Base-by-base conservation (phyloP, 2,329 filamentous ascomycete species). In the Colletotrichum zoysiae region DNA sequence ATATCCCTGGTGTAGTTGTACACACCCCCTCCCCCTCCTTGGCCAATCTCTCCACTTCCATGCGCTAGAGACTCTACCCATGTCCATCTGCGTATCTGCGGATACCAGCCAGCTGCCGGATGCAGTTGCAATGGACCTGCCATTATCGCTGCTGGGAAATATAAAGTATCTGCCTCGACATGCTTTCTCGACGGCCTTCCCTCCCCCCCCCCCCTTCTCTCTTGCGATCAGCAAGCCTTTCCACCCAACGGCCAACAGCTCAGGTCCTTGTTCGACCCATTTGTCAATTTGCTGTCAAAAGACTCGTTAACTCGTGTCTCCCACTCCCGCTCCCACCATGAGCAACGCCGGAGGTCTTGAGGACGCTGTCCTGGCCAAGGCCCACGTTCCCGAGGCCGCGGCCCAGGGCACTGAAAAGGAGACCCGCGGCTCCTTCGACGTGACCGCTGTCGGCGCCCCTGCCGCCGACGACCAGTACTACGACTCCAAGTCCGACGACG, bases 401-500 rank as follows among this genome's bases (percentile, higher is more conserved):
- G 5, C 67, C 44, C 74, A 76, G 69, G 75, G 74, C 51, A 75
- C 74, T 30, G 65, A 68, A 23, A 68, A 70, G 67, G 75, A 76
- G 72, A 65, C 70, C 30, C 68, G 68, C 74, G 59, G 73, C 71
- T 74, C 73, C 62, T 46, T 73, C 69, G 65, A 74, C 72, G 73
- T 74, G 75, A 73, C 75, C 61, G 71, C 71, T 66, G 67, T 75
- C 70, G 71, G 64, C 74, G 69, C 75, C 53, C 59, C 75, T 35
- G 58, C 53, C 30, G 26, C 50, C 20, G 60, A 63, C 16, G 62
- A 68, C 33, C 74, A 75, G 6, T 71, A 75, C 61, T 76, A 78
- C 51, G 76, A 76, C 50, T 67, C 76, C 35, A 74, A 76, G 33
- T 74, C 75, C 12, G 77, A 81, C 60, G 75, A 78, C 3, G 74